Evolutionary conservation across 176 grass and related monocot species (phyloP), one percentile per base, ranked within the genome.

Genomic region (Lolium rigidum): DNA sequence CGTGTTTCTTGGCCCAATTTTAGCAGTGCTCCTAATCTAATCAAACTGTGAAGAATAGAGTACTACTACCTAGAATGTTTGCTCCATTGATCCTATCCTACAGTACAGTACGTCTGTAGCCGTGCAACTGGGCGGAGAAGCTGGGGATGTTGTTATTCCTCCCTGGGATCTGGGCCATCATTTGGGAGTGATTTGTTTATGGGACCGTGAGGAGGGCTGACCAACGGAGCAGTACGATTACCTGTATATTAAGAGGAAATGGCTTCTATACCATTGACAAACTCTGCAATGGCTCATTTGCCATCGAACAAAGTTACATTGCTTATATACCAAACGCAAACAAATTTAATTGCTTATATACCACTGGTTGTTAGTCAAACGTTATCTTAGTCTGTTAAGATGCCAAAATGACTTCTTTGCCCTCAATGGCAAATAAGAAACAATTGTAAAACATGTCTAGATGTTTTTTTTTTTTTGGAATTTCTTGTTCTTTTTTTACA

Each of bases 101-200:
- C 31, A 35, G 31, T 35, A 35, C 31, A 35, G 31, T 35, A 35
- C 31, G 12, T 4, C 15, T 38, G 64, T 38, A 8, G 64, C 2
- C 25, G 63, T 8, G 63, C 28, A 37, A 37, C 5, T 35, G 63
- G 1, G 13, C 25, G 63, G 26, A 35, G 63, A 66, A 67, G 1
- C 13, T 38, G 28, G 63, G 25, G 28, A 67, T 67, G 37, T 70
- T 44, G 35, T 38, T n/a, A 18, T 70, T 43, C 67, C 67, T 43
- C 37, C 9, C 37, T 70, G 67, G 37, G 38, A 70, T 76, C 26
- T 55, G 74, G 25, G 25, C 74, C 74, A 20, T 55, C 49, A 54
- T 76, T 17, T 76, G 49, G 24, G 74, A 76, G 6, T 28, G 74
- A 76, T 76, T 76, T 76, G 74, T 76, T 76, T 76, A 76, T 18